Conservation (phyloP, 768 basidiomycete species). For the Dentipellis fragilis region DNA sequence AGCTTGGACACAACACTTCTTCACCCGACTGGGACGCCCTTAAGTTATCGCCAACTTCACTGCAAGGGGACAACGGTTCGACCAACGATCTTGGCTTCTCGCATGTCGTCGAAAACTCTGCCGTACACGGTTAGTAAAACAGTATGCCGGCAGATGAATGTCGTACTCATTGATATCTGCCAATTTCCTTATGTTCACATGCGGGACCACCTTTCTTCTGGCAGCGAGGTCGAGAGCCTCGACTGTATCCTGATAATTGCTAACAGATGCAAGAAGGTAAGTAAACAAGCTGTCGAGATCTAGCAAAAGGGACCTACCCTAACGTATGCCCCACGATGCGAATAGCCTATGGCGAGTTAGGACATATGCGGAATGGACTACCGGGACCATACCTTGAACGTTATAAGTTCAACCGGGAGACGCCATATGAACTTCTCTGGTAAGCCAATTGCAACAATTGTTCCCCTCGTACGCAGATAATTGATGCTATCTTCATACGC, state of each 20-base stretch:
- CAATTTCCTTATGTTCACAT: neutral
- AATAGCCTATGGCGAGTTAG: neutral
- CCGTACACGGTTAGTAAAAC: too few relatives aligned
- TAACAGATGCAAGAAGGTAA: neutral
- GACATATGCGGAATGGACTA: neutral
- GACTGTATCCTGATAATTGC: neutral
- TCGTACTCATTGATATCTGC: neutral
- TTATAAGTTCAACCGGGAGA: slow-evolving; percentile 22
- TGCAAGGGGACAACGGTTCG: neutral
- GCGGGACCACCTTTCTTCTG: neutral
- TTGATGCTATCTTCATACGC: slow-evolving; percentile 34
- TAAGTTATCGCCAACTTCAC: neutral
- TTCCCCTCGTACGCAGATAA: slow-evolving; percentile 34
- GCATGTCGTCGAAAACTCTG: neutral
- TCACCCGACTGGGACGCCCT: too few relatives aligned
- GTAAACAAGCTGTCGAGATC: neutral
- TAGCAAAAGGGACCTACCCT: neutral
- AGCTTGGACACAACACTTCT: too few relatives aligned
- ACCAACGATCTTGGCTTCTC: neutral
- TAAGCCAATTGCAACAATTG: slow-evolving; percentile 31
- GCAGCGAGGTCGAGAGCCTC: slow-evolving; percentile 5
- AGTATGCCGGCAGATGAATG: too few relatives aligned
- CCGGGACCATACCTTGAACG: slow-evolving; percentile 20
- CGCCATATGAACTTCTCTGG: slow-evolving; percentile 21
- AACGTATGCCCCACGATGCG: neutral